Base-by-base conservation (phyloP, 2,329 filamentous ascomycete species). In the Lecanicillium sp. region DNA sequence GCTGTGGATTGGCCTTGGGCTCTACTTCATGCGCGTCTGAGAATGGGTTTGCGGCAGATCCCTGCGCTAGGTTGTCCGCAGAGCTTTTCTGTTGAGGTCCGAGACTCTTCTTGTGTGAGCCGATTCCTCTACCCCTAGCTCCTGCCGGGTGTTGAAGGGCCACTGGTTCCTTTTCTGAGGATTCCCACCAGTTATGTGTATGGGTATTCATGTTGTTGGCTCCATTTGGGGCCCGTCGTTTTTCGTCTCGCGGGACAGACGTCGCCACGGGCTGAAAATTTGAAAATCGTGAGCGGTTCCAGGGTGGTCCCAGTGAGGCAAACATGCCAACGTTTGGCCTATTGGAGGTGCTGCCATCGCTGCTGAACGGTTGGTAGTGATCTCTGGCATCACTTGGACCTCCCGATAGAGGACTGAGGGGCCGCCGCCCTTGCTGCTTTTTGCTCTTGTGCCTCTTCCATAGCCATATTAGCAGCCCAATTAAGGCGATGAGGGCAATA, bases 401-500 rank as follows among this genome's bases (percentile, higher is more conserved):
- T 4, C 30, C 16, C 15, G 18, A 19, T 14, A 30, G 14, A 3
- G 35, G 30, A 15, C 29, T 37, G 16, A 16, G 29, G 4, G 36
- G 36, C 14, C 70, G 52, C 63, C 71, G 40, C 65, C 62, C 28
- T 67, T 63, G n/a, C 38, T 42, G 48, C 59, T 64, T 47, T 59
- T 58, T 33, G 59, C 47, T 37, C 53, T 44, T 31, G 62, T 61
- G 31, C 45, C 68, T 68, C 35, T 64, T 58, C 61, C 64, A 65
- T 45, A 71, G 61, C 71, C 71, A 78, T 9, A 73, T 46, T 3
- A 74, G 44, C 29, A 76, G 62, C 0, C 58, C 63, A 16, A 73
- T 47, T 13, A 76, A 42, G 4, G 62, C 61, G 27, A 59, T 22
- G 13, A 45, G 56, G 1, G 67, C 63, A 2, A 73, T 51, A 4